Base-by-base conservation (phyloP, 2,329 filamentous ascomycete genomes). In the Fusarium chuoi region DNA sequence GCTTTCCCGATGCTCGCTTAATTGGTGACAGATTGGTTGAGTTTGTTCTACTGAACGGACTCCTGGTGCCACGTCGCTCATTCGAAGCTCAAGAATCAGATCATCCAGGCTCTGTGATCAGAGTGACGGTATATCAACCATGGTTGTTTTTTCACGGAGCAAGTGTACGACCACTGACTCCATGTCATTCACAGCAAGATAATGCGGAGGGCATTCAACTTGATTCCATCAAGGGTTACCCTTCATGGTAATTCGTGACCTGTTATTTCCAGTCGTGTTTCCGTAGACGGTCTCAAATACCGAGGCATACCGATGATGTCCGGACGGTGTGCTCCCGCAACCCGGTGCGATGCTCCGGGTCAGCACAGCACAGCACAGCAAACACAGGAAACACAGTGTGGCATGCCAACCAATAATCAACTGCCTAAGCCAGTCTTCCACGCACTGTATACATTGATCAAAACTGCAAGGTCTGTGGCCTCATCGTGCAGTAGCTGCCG, bases 401-500 rank as follows among this genome's bases (percentile, higher is more conserved):
- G n/a, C 13, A 17, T 30, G 17, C 7, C 1, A 35, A 20, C 52
- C 63, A 73, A 63, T 64, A 24, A 38, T 44, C 59, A 14, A 13
- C 17, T 46, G 8, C 54, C 5, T 13, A 24, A 20, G 26, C 18
- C 30, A n/a, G 54, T 56, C 7, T 46, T 6, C 10, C 12, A 24
- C 55, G 48, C 74, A 78, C 76, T 77, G 76, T 78, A 64, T 75
- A 77, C 74, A 35, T 61, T 39, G 6, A 26, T 45, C 20, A 36
- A 39, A 55, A 62, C 35, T 28, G 56, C 49, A 65, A 52, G 55
- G 45, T 56, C 51, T 63, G 63, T 74, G 67, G 71, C 55, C 71
- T 76, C 73, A 71, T 78, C 70, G 73, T 78, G 75, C 76, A 78
- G 76, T 78, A 78, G 76, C 58, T 76, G 76, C 76, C 76, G 76